Conservation (phyloP, 78 protist species). For the Dictyostelium intermedium region DNA sequence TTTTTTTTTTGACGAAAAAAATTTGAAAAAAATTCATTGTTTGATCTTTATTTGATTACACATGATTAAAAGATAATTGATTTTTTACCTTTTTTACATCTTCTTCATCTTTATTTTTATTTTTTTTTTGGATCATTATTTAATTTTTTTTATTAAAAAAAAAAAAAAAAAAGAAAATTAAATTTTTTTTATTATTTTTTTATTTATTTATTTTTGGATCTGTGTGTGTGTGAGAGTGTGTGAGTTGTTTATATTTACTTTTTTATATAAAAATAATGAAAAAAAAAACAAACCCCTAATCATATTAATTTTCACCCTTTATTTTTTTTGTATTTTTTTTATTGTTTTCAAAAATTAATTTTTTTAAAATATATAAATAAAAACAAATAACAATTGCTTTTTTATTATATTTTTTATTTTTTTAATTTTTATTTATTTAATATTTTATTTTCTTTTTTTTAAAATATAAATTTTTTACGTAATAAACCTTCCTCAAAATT, state of each 20-base stretch:
- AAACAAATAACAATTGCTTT: background rate
- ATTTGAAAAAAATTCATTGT: too few species aligned
- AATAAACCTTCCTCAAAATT: background rate
- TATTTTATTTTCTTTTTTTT: background rate
- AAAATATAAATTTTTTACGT: background rate
- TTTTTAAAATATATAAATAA: too few species aligned
- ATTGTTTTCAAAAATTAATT: background rate
- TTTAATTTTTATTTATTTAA: background rate
- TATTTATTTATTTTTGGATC: too few species aligned
- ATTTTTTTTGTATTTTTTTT: background rate
- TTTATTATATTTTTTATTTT: background rate
- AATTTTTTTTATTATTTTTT: background rate
- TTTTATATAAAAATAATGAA: too few species aligned
- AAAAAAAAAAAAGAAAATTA: too few species aligned
- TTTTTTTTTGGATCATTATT: too few species aligned
- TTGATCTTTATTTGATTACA: too few species aligned
- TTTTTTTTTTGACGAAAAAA: too few species aligned
- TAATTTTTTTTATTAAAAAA: too few species aligned
- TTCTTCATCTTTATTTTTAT: background rate
- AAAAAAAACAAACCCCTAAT: background rate
- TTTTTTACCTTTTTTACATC: too few species aligned
- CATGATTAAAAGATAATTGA: too few species aligned
- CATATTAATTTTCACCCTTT: background rate
- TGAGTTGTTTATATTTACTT: background rate
- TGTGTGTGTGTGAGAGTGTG: too few species aligned